Evolutionary conservation across 2,329 filamentous ascomycete genomes (phyloP).

Genomic region (Helminthosporium solani): DNA sequence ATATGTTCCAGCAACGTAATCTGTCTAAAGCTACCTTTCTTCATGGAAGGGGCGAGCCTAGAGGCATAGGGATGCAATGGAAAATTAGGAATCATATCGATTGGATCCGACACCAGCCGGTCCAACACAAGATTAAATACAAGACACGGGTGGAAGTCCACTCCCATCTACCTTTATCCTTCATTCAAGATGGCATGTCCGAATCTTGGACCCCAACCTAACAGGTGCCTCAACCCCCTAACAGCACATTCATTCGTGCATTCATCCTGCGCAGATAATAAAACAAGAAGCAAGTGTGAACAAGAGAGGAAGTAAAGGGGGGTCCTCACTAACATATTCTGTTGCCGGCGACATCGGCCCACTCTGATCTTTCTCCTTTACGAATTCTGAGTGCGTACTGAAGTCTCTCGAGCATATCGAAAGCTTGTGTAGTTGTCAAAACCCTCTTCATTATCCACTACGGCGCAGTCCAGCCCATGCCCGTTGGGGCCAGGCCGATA

Average conservation of each 20-base stretch:
- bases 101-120: no score
- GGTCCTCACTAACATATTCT: slow-evolving; percentile 20
- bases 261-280: not conserved
- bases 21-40: no score
- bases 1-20: no score
- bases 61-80: no score
- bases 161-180: no score
- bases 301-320: not conserved
- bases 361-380: slow-evolving; percentile 8
- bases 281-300: not conserved
- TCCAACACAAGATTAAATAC: no score
- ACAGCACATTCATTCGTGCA: not conserved
- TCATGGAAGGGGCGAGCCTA: no score
- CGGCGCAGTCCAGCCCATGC: slow-evolving; percentile 38
- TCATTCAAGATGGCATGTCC: no score
- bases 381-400: not conserved
- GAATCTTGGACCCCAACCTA: no score
- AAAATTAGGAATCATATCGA: no score
- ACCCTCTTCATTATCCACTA: slow-evolving; percentile 35
- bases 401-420: slow-evolving; percentile 4
- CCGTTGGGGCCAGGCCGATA: slow-evolving; percentile 27
- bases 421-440: slow-evolving; percentile 2
- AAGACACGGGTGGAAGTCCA: no score
- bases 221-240: not conserved
- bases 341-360: slow-evolving; percentile 3